Evolutionary conservation across 352 stramenopile species (phyloP), one percentile per base, ranked within the genome.

Genomic region (Phytopythium aichiense): DNA sequence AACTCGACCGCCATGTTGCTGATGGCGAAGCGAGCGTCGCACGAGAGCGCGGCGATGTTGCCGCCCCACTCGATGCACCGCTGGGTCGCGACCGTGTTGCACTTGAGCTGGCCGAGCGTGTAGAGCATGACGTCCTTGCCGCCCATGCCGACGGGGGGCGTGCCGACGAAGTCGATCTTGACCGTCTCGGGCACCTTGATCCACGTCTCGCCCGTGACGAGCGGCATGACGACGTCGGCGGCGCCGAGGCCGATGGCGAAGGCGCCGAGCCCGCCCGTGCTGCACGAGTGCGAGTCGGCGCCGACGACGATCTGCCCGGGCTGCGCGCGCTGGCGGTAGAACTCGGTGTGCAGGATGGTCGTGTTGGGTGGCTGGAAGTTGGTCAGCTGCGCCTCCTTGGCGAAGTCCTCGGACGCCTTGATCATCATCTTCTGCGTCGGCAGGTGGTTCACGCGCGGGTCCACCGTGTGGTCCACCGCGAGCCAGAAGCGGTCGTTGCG

Each of bases 91-190:
- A 95, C 86, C 7, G 84, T 93, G 72, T 95, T 93, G 61, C 84
- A 90, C 74, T 95, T 95, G 63, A 95, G 76, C 54, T 91, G 72
- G 38, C 86, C 84, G 38, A 93, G 73, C 52, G 81, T 93, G 73
- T 91, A 89, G 2, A 95, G 74, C 80, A 95, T 95, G 18, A 93
- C 85, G 67, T 95, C 86, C 69, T 95, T 95, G 46, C 86, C 86
- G 45, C 84, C 86, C 69, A 93, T 89, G 56, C 84, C 86, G 49
- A 77, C 76, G 2, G 82, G 79, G 2, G 82, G 86, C 12, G 68
- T 63, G 59, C 84, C 84, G 18, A 88, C 74, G 59, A 95, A 92
- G 61, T 92, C 82, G 56, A 95, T 84, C 53, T 90, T 83, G 60
- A 92, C 86, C n/a, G 81, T 93, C 72, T 93, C 84, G 0, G 86